Percentiles rank a stretch among this genome's conserved stretches.
Evolutionary conservation across 805 yeast species (phyloP).

Genomic region (Wickerhamiella sorbophila): DNA sequence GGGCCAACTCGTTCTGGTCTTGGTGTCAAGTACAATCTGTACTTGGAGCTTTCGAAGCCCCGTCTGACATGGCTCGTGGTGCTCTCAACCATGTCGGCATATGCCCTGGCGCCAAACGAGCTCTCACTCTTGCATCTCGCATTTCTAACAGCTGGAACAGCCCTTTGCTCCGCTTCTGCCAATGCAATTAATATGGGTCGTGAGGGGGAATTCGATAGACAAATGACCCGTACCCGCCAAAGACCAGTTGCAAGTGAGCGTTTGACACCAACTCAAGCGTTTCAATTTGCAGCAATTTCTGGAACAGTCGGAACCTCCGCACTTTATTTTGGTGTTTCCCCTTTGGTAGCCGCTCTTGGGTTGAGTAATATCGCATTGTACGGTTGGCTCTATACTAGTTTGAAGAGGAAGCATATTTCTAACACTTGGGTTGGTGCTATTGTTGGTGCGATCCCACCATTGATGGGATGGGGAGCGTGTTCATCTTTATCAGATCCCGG

Average conservation of each 20-base stretch:
- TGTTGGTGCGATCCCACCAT: constrained; percentile 97
- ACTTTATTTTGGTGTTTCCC: constrained; percentile 69
- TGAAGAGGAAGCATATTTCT: constrained; percentile 68
- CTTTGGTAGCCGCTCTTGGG: constrained; percentile 74
- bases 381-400: constrained; percentile 81
- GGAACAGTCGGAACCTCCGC: constrained; percentile 60
- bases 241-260: constrained; percentile 85
- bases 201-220: constrained; percentile 77
- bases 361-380: constrained; percentile 65
- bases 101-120: constrained; percentile 77
- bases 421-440: constrained; percentile 98
- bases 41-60: constrained; percentile 74
- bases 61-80: constrained; percentile 76
- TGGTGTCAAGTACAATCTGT: neutral
- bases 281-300: constrained; percentile 55
- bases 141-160: constrained; percentile 69
- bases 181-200: constrained; percentile 96
- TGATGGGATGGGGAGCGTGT: constrained; percentile 98
- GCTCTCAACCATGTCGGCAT: constrained; percentile 82
- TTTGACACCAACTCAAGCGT: constrained; percentile 65
- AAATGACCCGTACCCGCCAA: constrained; percentile 75
- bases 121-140: constrained; percentile 58
- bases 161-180: constrained; percentile 82
- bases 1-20: neutral
- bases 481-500: constrained; percentile 58